phyloP scores from a whole-genome alignment of 2,329 filamentous ascomycete genomes.

The Aspergillus carbonarius region DNA sequence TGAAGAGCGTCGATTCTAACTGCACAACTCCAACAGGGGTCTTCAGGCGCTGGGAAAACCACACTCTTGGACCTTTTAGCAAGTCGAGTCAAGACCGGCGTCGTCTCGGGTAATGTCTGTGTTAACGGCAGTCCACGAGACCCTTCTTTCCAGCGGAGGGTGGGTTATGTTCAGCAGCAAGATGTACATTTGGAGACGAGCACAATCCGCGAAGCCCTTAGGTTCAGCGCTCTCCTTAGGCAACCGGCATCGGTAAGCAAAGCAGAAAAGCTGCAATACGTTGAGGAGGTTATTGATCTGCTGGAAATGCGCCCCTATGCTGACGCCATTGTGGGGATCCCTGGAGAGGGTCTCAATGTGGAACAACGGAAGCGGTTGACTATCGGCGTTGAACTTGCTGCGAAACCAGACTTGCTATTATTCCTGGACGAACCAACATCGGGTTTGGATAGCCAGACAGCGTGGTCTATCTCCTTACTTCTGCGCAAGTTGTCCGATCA shows the following conservation, averaged over 20 bases:
- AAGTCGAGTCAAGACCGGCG: conserved; percentile 79
- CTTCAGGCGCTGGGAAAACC: conserved; percentile 77
- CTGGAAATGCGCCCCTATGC: conserved; percentile 86
- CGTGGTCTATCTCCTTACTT: conserved; percentile 82
- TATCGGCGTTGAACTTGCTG: conserved; percentile 89
- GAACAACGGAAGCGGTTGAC: conserved; percentile 72
- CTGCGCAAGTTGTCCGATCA: conserved; percentile 83
- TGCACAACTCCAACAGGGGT: neutral
- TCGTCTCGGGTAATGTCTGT: conserved; percentile 81
- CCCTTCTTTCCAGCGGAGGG: conserved; percentile 45
- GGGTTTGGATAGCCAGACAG: conserved; percentile 85
- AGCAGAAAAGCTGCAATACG: conserved; percentile 77
- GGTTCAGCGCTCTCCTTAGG: conserved; percentile 79
- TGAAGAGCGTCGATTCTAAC: neutral
- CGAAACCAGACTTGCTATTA: conserved; percentile 79
- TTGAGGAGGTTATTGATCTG: conserved; percentile 83
- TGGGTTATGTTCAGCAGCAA: conserved; percentile 71
- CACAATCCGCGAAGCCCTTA: conserved; percentile 82
- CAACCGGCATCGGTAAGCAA: conserved; percentile 70
- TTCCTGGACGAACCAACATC: conserved; percentile 90
- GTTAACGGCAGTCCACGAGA: conserved; percentile 68
- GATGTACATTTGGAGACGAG: conserved; percentile 81
- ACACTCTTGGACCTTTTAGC: conserved; percentile 84
- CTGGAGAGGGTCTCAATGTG: conserved; percentile 69
- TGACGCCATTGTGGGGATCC: conserved; percentile 82